Evolutionary conservation across 2,329 filamentous ascomycete species (phyloP).

Genomic region (Pyrenochaeta sp.): DNA sequence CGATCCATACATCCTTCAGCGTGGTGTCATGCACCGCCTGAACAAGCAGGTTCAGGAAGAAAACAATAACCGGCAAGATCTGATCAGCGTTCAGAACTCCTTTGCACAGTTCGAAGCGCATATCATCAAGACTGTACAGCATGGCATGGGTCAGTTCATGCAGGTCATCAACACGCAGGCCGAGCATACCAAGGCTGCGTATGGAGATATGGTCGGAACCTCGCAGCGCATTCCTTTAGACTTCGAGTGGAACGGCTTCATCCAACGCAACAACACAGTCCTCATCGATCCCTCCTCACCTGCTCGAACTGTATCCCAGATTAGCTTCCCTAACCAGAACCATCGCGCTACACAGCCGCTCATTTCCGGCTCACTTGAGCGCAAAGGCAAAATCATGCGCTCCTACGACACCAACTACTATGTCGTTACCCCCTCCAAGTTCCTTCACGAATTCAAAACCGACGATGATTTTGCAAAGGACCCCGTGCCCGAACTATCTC

Average conservation of each 20-base stretch:
- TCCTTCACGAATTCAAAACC: slow-evolving; percentile 95
- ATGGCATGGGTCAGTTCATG: slow-evolving; percentile 83
- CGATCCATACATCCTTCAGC: slow-evolving; percentile 88
- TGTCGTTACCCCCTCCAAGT: slow-evolving; percentile 86
- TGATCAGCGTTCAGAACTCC: slow-evolving; percentile 89
- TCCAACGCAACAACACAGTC: slow-evolving; percentile 71
- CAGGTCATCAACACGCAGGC: slow-evolving; percentile 81
- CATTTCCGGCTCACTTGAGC: slow-evolving; percentile 87
- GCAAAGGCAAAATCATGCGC: slow-evolving; percentile 88
- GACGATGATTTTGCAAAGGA: slow-evolving; percentile 78
- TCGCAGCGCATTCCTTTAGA: slow-evolving; percentile 81
- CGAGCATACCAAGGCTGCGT: slow-evolving; percentile 81
- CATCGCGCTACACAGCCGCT: slow-evolving; percentile 81
- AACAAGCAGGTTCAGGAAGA: slow-evolving; percentile 93
- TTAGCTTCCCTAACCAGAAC: slow-evolving; percentile 88
- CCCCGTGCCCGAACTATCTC: slow-evolving; percentile 82
- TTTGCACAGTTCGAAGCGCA: slow-evolving; percentile 89
- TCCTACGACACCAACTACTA: slow-evolving; percentile 85
- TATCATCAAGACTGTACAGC: slow-evolving; percentile 81
- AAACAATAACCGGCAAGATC: slow-evolving; percentile 93
- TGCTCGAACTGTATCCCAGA: slow-evolving; percentile 74
- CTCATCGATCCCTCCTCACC: slow-evolving; percentile 81
- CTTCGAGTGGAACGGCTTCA: slow-evolving; percentile 92
- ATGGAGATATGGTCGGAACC: slow-evolving; percentile 81
- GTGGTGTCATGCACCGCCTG: slow-evolving; percentile 82